phyloP scores from a whole-genome alignment of 2,329 filamentous ascomycete genomes.

The Sporothrix brasiliensis region DNA sequence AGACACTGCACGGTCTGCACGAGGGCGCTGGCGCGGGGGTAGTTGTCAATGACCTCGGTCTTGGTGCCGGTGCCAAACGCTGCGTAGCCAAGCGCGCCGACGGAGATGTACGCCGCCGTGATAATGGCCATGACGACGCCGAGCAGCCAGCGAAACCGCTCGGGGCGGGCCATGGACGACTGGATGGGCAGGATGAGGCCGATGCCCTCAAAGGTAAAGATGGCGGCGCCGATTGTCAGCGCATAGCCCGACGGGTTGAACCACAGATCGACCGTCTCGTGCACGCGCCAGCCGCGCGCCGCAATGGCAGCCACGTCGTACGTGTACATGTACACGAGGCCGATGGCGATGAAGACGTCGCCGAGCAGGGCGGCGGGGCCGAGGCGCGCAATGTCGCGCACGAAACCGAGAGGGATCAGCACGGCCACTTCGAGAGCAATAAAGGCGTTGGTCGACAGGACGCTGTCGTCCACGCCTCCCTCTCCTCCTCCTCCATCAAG shows the following conservation, averaged over 20 bases:
- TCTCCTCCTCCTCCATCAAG: not conserved
- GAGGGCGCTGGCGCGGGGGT: slow-evolving; percentile 68
- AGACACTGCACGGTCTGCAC: slow-evolving; percentile 77
- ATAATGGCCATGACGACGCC: slow-evolving; percentile 72
- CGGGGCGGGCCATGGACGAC: slow-evolving; percentile 71
- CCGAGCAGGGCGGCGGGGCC: slow-evolving; percentile 69
- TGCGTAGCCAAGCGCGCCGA: slow-evolving; percentile 73
- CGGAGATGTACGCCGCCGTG: slow-evolving; percentile 71
- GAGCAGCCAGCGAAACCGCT: slow-evolving; percentile 67
- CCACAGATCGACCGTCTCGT: slow-evolving; percentile 60
- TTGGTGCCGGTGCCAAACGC: slow-evolving; percentile 70
- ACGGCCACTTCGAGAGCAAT: slow-evolving; percentile 68
- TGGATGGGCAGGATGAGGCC: slow-evolving; percentile 76
- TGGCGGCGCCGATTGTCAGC: slow-evolving; percentile 70
- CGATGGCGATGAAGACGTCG: slow-evolving; percentile 71
- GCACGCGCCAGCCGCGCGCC: slow-evolving; percentile 53
- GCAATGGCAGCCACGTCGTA: slow-evolving; percentile 65
- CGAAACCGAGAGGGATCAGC: slow-evolving; percentile 68
- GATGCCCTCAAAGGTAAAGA: slow-evolving; percentile 79
- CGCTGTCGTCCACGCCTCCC: slow-evolving; percentile 45
- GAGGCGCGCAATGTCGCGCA: slow-evolving; percentile 75
- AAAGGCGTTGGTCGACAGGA: slow-evolving; percentile 58
- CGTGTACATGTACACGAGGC: slow-evolving; percentile 72
- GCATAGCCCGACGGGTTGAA: slow-evolving; percentile 73
- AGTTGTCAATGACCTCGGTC: slow-evolving; percentile 77